Base-by-base conservation (phyloP, 306 rosid species). In the Cicer pinnatifidum region DNA sequence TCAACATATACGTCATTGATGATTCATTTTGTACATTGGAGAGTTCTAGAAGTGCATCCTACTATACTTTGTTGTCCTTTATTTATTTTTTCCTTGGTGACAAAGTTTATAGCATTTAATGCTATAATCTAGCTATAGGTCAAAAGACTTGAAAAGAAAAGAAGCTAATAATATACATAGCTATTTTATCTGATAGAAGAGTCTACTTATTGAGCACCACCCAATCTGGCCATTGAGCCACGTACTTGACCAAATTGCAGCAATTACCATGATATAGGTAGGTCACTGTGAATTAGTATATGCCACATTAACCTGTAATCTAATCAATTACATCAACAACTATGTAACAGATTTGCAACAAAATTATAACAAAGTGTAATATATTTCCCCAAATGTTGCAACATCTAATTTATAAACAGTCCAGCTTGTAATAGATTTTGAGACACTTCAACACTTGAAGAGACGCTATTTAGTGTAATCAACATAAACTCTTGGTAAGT, bases 171-270 rank as follows among this genome's bases (percentile, higher is more conserved):
- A 37, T 6, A 10, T 10, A 48, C 19, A 20, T 38, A 75, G 75
- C 44, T 43, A 53, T 33, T 80, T 67, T 58, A 82, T 78, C 39
- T 11, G 81, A 80, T 82, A 69, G 47, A 78, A 47, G 88, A 77
- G 77, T 76, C 77, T 43, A 75, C 74, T 88, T 89, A 88, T 91
- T 89, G 97, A 91, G 92, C 94, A 85, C 90, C 89, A 78, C 69
- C 89, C 89, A 69, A 69, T 82, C 82, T 81, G 48, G 77, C 93
- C 97, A 91, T 91, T 91, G 98, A 93, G 96, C 97, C 98, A 88
- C 96, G 92, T 71, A 86, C 81, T 83, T 70, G 75, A 67, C 73
- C 84, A 68, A 82, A 76, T 62, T 76, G 87, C 85, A 78, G 81
- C 83, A 82, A 84, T 54, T 75, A 83, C 88, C 81, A 84, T 17